Evolutionary conservation across 148 eudicot genomes (phyloP).

Genomic region (Heliamphora exappendiculata): DNA sequence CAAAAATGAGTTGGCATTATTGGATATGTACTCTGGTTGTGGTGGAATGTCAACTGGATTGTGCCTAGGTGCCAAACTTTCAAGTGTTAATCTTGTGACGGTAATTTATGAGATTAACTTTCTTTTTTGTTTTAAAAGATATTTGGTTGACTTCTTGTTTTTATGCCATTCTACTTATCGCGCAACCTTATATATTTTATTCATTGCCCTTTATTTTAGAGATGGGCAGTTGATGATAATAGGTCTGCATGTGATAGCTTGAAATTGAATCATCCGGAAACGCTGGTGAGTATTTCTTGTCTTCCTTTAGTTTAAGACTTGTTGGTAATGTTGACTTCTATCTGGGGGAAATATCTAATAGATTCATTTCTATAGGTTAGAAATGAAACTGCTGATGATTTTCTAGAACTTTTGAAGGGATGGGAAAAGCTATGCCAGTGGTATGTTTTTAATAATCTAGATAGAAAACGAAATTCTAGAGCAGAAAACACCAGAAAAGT

Average conservation of each 20-base stretch:
- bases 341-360: neutral
- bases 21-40: constrained; percentile 90
- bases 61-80: constrained; percentile 79
- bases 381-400: constrained; percentile 74
- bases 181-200: neutral
- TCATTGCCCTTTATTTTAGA: constrained; percentile 28
- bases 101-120: constrained; percentile 28
- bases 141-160: constrained; percentile 6
- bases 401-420: constrained; percentile 65
- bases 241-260: constrained; percentile 81
- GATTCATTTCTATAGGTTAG: constrained; percentile 49
- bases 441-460: constrained; percentile 36
- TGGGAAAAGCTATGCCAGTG: constrained; percentile 80
- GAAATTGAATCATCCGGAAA: constrained; percentile 82
- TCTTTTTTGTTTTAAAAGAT: neutral
- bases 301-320: neutral
- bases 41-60: constrained; percentile 99
- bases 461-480: constrained; percentile 24
- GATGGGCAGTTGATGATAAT: constrained; percentile 80
- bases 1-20: constrained; percentile 45
- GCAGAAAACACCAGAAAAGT: constrained; percentile 21
- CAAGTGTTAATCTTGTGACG: constrained; percentile 60
- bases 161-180: constrained; percentile 6
- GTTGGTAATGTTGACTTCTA: neutral
- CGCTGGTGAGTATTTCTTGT: constrained; percentile 44